Evolutionary conservation across 2,329 filamentous ascomycete species (phyloP).

Genomic region (Neopestalotiopsis clavispora): DNA sequence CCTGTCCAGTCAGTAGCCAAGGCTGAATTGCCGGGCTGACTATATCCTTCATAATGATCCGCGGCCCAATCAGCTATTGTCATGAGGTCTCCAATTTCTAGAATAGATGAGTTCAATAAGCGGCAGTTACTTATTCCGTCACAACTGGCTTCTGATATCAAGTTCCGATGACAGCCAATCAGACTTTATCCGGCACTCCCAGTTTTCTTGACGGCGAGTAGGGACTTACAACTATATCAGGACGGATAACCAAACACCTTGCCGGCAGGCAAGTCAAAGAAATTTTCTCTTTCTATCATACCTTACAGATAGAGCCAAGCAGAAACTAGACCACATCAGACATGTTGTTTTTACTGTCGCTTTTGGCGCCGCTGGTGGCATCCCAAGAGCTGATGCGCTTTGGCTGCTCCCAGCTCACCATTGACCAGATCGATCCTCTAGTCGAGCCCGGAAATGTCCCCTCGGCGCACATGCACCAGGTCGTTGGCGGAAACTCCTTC

Average conservation of each 20-base stretch:
- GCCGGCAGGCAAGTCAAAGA: neutral
- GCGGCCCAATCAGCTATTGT: neutral
- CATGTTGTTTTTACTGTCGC: neutral
- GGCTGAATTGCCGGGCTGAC: neutral
- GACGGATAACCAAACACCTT: neutral
- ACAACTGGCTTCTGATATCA: neutral
- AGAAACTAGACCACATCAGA: neutral
- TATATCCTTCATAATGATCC: neutral
- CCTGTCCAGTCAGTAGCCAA: neutral
- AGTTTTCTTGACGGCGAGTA: neutral
- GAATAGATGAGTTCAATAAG: conserved; percentile 1
- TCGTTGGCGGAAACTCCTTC: conserved; percentile 36
- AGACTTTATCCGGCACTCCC: conserved; percentile 6
- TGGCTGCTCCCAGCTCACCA: conserved; percentile 33
- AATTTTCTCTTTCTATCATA: neutral
- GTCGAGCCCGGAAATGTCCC: conserved; percentile 33
- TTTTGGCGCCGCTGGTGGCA: neutral
- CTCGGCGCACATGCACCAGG: conserved; percentile 36
- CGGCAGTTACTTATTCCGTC: conserved; percentile 8
- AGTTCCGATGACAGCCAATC: neutral
- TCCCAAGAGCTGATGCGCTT: conserved; percentile 28
- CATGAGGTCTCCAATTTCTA: neutral
- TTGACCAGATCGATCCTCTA: conserved; percentile 35
- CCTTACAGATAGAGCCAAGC: neutral
- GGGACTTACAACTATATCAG: conserved; percentile 1